phyloP scores from a whole-genome alignment of 2,329 filamentous ascomycete species.

The Fusarium kyushuense region DNA sequence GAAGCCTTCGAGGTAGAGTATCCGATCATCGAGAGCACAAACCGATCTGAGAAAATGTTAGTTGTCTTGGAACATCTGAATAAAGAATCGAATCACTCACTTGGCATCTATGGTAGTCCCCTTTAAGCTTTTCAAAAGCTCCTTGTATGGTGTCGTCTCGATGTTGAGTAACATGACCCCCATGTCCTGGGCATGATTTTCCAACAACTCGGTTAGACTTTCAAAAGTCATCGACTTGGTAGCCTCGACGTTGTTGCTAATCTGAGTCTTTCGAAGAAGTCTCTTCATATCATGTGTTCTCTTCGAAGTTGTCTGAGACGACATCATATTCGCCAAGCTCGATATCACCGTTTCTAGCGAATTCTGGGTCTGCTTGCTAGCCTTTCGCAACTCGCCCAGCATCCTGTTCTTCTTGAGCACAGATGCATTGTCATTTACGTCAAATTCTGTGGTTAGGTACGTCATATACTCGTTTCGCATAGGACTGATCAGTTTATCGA shows the following conservation, averaged over 20 bases:
- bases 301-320: constrained; percentile 26
- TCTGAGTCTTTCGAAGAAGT: constrained; percentile 12
- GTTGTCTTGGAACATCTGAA: fast-evolving
- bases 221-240: constrained; percentile 25
- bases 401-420: constrained; percentile 17
- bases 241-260: constrained; percentile 22
- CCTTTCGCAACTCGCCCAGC: neutral
- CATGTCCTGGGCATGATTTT: constrained; percentile 19
- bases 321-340: constrained; percentile 20
- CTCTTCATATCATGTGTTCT: constrained; percentile 27
- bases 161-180: constrained; percentile 23
- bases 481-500: neutral
- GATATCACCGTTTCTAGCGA: constrained; percentile 6
- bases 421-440: neutral
- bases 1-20: constrained; percentile 16
- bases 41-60: neutral
- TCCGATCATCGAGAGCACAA: constrained; percentile 14
- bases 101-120: neutral
- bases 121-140: constrained; percentile 1
- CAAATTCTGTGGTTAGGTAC: neutral
- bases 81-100: neutral
- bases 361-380: neutral
- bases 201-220: neutral
- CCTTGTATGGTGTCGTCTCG: constrained; percentile 16
- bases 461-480: constrained; percentile 2